A percentile compares a stretch with the other conserved stretches of the same genome.
Evolutionary conservation across 345 rosid genomes (phyloP).

Genomic region (Lagerstroemia speciosa): DNA sequence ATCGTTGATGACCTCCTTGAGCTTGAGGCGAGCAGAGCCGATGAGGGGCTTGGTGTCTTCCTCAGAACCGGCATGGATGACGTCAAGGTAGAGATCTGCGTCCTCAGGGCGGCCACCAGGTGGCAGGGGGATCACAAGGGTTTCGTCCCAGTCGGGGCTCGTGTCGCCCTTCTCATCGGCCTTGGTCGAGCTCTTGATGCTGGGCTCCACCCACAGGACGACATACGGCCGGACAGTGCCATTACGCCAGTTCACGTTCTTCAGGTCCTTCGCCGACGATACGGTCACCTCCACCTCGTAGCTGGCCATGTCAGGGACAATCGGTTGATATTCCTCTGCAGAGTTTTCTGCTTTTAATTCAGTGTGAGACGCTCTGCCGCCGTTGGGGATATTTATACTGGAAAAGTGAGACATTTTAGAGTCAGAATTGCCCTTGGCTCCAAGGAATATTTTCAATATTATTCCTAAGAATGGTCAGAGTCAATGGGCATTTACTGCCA

Average conservation of each 20-base stretch:
- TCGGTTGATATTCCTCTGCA: no score
- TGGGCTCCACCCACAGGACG: constrained; percentile 64
- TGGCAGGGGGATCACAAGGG: constrained; percentile 36
- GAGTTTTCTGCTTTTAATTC: no score
- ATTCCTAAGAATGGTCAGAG: no score
- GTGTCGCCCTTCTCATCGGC: constrained; percentile 63
- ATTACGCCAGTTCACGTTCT: constrained; percentile 86
- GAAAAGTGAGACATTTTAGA: background rate
- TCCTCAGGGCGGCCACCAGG: constrained; percentile 31
- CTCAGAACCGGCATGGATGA: constrained; percentile 62
- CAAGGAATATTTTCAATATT: background rate
- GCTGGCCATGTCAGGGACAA: constrained; percentile 10
- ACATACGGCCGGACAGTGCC: constrained; percentile 59
- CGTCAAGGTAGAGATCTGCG: constrained; percentile 42
- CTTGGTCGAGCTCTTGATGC: constrained; percentile 39
- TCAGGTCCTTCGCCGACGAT: constrained; percentile 58
- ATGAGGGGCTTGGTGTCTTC: constrained; percentile 66
- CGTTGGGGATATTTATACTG: background rate
- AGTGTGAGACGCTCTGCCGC: no score
- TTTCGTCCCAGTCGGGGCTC: constrained; percentile 51
- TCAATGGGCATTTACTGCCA: background rate
- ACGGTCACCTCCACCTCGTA: constrained; percentile 47
- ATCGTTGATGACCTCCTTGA: constrained; percentile 51
- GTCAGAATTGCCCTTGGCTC: background rate
- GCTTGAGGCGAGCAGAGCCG: constrained; percentile 60